A percentile compares a stretch with the other conserved stretches of the same genome.
These are phyloP conservation scores for Middelhovenomyces tepae DNA, from an alignment of 805 yeast species.

Conservation along the genomic window DNA sequence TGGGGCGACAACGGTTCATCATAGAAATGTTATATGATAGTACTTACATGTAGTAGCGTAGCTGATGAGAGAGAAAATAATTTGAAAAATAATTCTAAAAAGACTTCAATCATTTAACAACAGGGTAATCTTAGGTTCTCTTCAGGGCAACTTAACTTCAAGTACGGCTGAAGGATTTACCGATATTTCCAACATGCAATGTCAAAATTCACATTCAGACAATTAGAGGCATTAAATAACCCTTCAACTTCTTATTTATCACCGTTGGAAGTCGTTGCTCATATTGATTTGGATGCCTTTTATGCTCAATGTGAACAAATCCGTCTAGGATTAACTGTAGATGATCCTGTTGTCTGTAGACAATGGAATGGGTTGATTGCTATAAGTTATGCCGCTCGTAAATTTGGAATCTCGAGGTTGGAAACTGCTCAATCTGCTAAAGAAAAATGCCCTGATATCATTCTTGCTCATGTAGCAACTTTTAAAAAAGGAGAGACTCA, in stretches of 20 bases:
- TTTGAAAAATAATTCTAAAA: too few species aligned
- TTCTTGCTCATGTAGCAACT: constrained; percentile 88
- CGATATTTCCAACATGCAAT: too few species aligned
- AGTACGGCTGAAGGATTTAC: too few species aligned
- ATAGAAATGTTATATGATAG: too few species aligned
- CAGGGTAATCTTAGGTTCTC: too few species aligned
- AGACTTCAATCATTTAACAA: too few species aligned
- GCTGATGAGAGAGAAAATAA: too few species aligned
- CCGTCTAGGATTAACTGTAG: constrained; percentile 50
- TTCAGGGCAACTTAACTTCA: too few species aligned
- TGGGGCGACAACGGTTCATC: constrained; percentile 76
- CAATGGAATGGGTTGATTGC: constrained; percentile 92
- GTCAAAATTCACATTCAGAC: constrained; percentile 13
- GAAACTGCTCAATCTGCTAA: constrained; percentile 60
- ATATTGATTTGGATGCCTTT: constrained; percentile 89
- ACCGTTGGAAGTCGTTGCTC: constrained; percentile 72
- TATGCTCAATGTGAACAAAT: constrained; percentile 87
- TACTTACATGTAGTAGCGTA: too few species aligned
- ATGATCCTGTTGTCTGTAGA: constrained; percentile 85
- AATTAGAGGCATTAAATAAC: constrained; percentile 15
- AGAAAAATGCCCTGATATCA: constrained; percentile 64
- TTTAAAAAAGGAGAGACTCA: constrained; percentile 76
- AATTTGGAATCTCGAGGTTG: constrained; percentile 73
- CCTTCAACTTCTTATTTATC: constrained; percentile 41
- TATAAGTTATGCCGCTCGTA: constrained; percentile 71